A percentile compares a stretch with the other conserved stretches of the same genome.
phyloP scores from a whole-genome alignment of 345 rosid genomes.

The Gynandropsis gynandra region DNA sequence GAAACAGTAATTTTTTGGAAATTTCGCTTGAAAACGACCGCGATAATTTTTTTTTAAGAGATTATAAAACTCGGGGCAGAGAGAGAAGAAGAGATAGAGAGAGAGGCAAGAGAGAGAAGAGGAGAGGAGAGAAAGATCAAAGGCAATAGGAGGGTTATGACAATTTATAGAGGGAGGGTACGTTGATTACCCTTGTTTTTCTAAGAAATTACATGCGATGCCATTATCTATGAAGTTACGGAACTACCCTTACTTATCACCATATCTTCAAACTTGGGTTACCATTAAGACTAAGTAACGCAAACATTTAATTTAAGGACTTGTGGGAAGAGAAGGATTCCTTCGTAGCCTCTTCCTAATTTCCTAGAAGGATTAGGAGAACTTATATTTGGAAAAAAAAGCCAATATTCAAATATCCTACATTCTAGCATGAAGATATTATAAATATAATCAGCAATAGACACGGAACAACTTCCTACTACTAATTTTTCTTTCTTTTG shows the following conservation, averaged over 20 bases:
- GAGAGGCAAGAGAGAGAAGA: not conserved
- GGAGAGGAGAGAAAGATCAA: not conserved
- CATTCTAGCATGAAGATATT: too few relatives aligned
- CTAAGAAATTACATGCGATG: not conserved
- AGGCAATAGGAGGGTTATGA: not conserved
- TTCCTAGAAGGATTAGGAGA: too few relatives aligned
- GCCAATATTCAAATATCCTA: too few relatives aligned
- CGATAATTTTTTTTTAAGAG: not conserved
- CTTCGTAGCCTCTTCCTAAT: too few relatives aligned
- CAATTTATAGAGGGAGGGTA: slow-evolving; percentile 29
- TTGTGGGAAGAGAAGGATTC: not conserved
- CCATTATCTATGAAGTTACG: slow-evolving; percentile 21
- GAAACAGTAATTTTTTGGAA: slow-evolving; percentile 17
- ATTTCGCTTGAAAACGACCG: not conserved
- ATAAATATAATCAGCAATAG: too few relatives aligned
- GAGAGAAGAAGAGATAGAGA: not conserved
- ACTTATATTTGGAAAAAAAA: too few relatives aligned
- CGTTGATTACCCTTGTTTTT: slow-evolving; percentile 9
- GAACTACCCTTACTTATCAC: slow-evolving; percentile 21
- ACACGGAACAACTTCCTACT: too few relatives aligned
- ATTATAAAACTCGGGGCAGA: not conserved
- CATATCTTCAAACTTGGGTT: slow-evolving; percentile 21
- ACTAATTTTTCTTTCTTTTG: too few relatives aligned
- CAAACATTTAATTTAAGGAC: not conserved
- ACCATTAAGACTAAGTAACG: slow-evolving; percentile 2